A percentile compares a stretch with the other conserved stretches of the same genome.
Conservation (phyloP, 805 yeast species). For the Pichia paraexigua region DNA sequence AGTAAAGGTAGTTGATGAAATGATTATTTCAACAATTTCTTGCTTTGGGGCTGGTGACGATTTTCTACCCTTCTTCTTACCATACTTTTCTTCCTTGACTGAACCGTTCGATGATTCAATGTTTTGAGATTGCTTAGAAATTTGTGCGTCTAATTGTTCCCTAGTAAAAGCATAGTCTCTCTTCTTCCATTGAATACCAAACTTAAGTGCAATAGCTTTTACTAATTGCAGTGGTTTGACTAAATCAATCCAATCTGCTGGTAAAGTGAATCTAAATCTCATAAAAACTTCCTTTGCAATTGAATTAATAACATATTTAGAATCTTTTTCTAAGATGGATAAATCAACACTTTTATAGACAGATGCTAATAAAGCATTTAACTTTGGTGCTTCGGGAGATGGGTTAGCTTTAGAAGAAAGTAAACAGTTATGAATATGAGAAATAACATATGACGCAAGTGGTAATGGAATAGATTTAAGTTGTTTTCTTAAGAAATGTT, state of each 20-base stretch:
- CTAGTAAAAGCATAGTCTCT: constrained; percentile 41
- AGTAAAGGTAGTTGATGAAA: constrained; percentile 35
- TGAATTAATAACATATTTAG: constrained; percentile 35
- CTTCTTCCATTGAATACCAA: constrained; percentile 80
- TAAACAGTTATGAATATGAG: constrained; percentile 66
- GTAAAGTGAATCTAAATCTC: constrained; percentile 59
- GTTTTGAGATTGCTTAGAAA: constrained; percentile 5
- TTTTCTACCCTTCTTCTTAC: constrained; percentile 27
- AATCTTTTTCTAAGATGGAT: constrained; percentile 36
- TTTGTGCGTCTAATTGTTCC: constrained; percentile 30
- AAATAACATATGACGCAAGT: constrained; percentile 50
- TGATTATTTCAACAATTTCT: constrained; percentile 15
- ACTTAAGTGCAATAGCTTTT: constrained; percentile 65
- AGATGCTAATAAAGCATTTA: constrained; percentile 33
- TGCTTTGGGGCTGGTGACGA: constrained; percentile 9
- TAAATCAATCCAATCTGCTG: constrained; percentile 38
- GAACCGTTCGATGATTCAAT: background rate
- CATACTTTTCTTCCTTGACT: constrained; percentile 22
- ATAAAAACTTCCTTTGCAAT: constrained; percentile 45
- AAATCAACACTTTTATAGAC: constrained; percentile 37
- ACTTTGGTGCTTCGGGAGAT: constrained; percentile 31
- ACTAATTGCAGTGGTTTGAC: constrained; percentile 37
- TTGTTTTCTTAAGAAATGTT: constrained; percentile 57
- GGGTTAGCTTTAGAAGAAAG: constrained; percentile 44
- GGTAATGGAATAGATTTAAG: constrained; percentile 41